Evolutionary conservation across 768 basidiomycete species (phyloP), one percentile per base, ranked within the genome.

Genomic region (Lanmaoa rubissima): DNA sequence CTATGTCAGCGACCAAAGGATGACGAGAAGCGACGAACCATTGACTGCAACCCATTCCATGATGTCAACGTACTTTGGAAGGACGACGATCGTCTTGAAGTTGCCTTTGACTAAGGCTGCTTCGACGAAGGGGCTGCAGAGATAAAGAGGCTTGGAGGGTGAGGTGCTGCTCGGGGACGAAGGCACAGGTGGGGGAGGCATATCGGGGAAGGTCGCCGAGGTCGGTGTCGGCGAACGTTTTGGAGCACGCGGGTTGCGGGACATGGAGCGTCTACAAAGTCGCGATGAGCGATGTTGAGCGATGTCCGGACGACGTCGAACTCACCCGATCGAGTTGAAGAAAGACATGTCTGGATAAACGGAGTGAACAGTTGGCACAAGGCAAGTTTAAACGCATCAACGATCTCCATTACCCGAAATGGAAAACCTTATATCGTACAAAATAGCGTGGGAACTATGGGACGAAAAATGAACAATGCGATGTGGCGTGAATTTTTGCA

Each of bases 11-110:
- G 1, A 24, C 1, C 36, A 26, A 32, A 0, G 14, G 13, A 6
- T 5, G 24, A 2, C 7, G 16, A 13, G 31, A n/a, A n/a, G 17
- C 14, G 52, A 81, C 87, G 69, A 65, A 96, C 94, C 84, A 66
- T 96, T 96, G 42, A 94, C 89, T 12, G 94, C 94, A 31, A 96
- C 94, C 94, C 94, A 97, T 69, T 97, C 94, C 82, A 93, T 95
- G 55, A 92, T 87, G 69, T 96, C 93, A 31, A 92, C 88, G 64
- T 95, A 97, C 71, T 96, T 97, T 8, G 96, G 96, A 52, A 94
- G 81, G 75, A 94, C 90, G 55, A 98, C 94, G 65, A 98, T 98
- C 4, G 94, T 97, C 78, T 96, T 98, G 79, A 97, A 98, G 74
- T 94, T 97, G 24, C 96, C 96, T 72, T 96, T 98, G 57, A 98